These are phyloP conservation scores for Psilocybe mexicana DNA, from an alignment of 1,284 basidiomycete genomes.

Conservation along the genomic window DNA sequence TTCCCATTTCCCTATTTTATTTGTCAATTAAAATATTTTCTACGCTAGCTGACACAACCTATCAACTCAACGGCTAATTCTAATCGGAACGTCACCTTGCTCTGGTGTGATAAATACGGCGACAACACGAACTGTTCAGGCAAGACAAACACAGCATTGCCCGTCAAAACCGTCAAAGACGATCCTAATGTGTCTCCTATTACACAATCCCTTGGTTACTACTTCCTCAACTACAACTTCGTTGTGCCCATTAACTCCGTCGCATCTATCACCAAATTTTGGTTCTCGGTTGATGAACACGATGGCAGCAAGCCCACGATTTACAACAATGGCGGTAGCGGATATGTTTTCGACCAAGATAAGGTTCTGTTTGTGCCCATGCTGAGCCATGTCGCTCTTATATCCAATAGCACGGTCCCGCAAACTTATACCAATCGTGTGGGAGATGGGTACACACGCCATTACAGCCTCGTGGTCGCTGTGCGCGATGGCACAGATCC, in stretches of 20 bases:
- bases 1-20: neutral
- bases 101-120: constrained; percentile 42
- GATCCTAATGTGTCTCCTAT: constrained; percentile 39
- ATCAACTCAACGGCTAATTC: constrained; percentile 30
- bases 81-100: constrained; percentile 36
- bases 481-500: constrained; percentile 38
- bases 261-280: constrained; percentile 39
- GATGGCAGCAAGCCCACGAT: constrained; percentile 33
- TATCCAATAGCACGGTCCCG: constrained; percentile 23
- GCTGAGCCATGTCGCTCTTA: constrained; percentile 30
- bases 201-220: constrained; percentile 29
- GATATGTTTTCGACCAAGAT: constrained; percentile 40
- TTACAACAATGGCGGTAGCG: constrained; percentile 38
- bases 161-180: constrained; percentile 30
- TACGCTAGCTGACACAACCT: constrained; percentile 32
- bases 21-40: constrained; percentile 1
- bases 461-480: constrained; percentile 37
- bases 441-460: constrained; percentile 23
- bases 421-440: constrained; percentile 26
- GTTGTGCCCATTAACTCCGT: constrained; percentile 37
- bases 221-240: constrained; percentile 40
- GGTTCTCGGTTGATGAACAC: constrained; percentile 40
- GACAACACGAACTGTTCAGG: constrained; percentile 30
- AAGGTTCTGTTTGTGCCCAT: constrained; percentile 41
- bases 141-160: constrained; percentile 30